These are phyloP conservation scores for Botryosphaeria agaves DNA, from an alignment of 2,329 filamentous ascomycete species.

Conservation along the genomic window DNA sequence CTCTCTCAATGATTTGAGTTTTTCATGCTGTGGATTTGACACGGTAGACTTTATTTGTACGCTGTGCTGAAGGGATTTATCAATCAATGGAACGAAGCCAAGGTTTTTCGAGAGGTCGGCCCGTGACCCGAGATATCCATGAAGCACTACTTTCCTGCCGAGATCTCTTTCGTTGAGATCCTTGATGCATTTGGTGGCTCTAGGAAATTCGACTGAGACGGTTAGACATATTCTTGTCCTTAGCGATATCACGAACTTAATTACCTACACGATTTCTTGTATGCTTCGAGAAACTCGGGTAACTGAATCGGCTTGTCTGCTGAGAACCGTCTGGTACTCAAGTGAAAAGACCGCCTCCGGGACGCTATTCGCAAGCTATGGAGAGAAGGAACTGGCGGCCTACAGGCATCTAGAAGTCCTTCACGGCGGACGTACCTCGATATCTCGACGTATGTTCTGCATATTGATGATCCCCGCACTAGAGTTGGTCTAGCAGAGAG, in stretches of 20 bases:
- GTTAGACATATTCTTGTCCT: constrained; percentile 6
- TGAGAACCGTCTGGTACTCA: no score
- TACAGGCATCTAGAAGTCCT: background rate
- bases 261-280: constrained; percentile 24
- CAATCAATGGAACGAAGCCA: constrained; percentile 47
- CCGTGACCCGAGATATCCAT: constrained; percentile 57
- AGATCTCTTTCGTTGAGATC: constrained; percentile 4
- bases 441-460: constrained; percentile 9
- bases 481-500: no score
- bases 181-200: constrained; percentile 21
- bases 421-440: background rate
- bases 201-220: constrained; percentile 26
- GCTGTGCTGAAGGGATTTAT: constrained; percentile 23
- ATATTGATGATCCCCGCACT: no score
- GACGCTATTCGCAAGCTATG: no score
- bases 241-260: constrained; percentile 5
- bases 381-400: background rate
- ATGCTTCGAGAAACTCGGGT: constrained; percentile 13
- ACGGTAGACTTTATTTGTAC: constrained; percentile 34
- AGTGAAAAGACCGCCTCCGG: no score
- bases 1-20: constrained; percentile 24
- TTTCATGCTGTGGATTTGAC: constrained; percentile 15
- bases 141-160: constrained; percentile 31
- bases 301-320: constrained; percentile 4
- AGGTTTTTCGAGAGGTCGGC: constrained; percentile 51